phyloP scores from a whole-genome alignment of 805 yeast genomes.

The Candida ficus region DNA sequence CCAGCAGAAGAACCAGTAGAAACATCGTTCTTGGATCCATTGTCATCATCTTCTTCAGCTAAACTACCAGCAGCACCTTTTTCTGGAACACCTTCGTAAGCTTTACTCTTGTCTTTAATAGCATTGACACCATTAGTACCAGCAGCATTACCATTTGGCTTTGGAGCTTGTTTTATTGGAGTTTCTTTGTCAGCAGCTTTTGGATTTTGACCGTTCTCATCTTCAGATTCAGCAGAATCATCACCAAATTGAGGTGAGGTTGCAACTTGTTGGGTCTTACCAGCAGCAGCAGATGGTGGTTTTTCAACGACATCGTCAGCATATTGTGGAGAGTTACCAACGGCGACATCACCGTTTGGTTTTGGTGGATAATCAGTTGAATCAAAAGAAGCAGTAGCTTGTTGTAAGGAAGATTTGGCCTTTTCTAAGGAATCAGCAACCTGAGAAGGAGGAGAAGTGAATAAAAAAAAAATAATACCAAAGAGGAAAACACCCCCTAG shows the following conservation, averaged over 20 bases:
- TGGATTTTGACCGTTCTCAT: slow-evolving; percentile 19
- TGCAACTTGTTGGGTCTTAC: neutral
- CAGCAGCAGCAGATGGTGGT: neutral
- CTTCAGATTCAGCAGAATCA: slow-evolving; percentile 11
- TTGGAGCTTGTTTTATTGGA: slow-evolving; percentile 26
- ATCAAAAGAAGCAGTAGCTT: slow-evolving; percentile 7
- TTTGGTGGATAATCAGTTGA: slow-evolving; percentile 13
- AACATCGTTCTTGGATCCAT: no score
- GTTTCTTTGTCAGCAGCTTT: slow-evolving; percentile 23
- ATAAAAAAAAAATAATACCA: slow-evolving; percentile 44
- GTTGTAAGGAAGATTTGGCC: slow-evolving; percentile 17
- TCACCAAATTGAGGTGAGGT: slow-evolving; percentile 23
- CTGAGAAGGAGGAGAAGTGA: slow-evolving; percentile 40
- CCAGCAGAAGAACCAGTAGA: slow-evolving; percentile 5
- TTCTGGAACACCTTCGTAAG: slow-evolving; percentile 27
- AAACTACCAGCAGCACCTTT: slow-evolving; percentile 14
- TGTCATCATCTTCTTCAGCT: neutral
- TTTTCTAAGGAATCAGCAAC: slow-evolving; percentile 30
- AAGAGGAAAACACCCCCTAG: slow-evolving; percentile 47
- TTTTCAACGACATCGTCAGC: slow-evolving; percentile 21
- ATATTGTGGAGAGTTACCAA: slow-evolving; percentile 22
- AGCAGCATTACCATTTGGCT: slow-evolving; percentile 13
- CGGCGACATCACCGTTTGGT: slow-evolving; percentile 4
- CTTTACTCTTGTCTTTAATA: slow-evolving; percentile 23
- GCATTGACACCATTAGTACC: slow-evolving; percentile 20